A percentile compares a stretch with the other conserved stretches of the same genome.
Evolutionary conservation across 768 basidiomycete species (phyloP).

Genomic region (Mycena maculata): DNA sequence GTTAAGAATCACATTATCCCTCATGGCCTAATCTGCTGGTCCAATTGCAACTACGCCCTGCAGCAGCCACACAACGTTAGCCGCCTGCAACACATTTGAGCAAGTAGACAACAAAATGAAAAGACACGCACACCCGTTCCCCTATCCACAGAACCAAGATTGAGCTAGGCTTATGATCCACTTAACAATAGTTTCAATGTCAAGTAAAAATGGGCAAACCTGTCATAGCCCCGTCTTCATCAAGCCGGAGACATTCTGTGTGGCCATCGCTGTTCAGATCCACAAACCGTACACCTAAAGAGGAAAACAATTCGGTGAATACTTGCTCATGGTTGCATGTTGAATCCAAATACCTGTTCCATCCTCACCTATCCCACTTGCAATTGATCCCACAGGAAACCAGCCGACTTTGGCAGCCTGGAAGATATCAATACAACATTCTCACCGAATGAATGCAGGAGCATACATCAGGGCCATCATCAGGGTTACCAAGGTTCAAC

Average conservation of each 20-base stretch:
- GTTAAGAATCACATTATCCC: constrained; percentile 10
- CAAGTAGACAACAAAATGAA: neutral
- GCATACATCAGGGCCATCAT: constrained; percentile 16
- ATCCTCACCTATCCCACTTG: constrained; percentile 6
- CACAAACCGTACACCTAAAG: constrained; percentile 14
- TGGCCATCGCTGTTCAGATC: constrained; percentile 17
- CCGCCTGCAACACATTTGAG: constrained; percentile 4
- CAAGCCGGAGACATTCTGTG: constrained; percentile 5
- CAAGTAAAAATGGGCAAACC: neutral
- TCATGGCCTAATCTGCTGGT: neutral
- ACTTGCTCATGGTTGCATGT: neutral
- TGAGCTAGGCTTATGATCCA: neutral
- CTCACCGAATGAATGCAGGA: neutral
- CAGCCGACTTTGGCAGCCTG: constrained; percentile 16
- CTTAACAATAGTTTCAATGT: neutral
- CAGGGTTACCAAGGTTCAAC: constrained; percentile 11
- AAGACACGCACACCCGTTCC: neutral
- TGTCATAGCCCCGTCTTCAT: constrained; percentile 10
- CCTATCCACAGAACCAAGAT: neutral
- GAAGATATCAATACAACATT: neutral
- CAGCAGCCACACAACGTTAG: constrained; percentile 1
- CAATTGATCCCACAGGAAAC: neutral
- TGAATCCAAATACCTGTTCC: neutral
- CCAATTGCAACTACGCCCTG: constrained; percentile 17
- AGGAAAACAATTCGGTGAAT: neutral